Conservation (phyloP, 2,329 filamentous ascomycete genomes). For the Claviceps sp. region DNA sequence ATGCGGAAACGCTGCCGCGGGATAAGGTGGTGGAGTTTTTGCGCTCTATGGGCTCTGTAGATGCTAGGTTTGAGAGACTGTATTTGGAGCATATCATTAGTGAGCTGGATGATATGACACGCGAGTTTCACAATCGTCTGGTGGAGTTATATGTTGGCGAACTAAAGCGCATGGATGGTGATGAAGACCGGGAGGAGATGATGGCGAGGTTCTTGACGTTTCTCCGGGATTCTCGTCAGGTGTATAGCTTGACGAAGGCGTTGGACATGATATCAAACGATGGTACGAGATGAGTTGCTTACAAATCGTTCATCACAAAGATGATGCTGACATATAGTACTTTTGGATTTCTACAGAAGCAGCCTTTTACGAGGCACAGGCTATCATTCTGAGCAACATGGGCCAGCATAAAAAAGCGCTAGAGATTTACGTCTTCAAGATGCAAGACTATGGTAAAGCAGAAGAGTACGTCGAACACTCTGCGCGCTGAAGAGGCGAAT, state of each 20-base stretch:
- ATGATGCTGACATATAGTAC: conserved; percentile 4
- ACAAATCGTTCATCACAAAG: conserved; percentile 3
- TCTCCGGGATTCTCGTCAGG: conserved; percentile 56
- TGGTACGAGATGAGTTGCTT: conserved; percentile 34
- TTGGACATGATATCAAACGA: conserved; percentile 68
- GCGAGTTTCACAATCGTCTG: conserved; percentile 76
- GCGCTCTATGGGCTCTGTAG: conserved; percentile 50
- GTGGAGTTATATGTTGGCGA: conserved; percentile 57
- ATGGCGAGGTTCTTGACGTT: conserved; percentile 60
- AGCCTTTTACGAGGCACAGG: conserved; percentile 76
- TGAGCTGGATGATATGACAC: conserved; percentile 71
- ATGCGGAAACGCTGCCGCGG: conserved; percentile 78
- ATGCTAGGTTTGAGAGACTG: conserved; percentile 56
- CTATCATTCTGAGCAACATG: conserved; percentile 88
- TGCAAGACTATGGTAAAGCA: conserved; percentile 75
- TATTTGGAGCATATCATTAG: conserved; percentile 87
- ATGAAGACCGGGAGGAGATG: conserved; percentile 40
- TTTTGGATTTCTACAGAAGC: conserved; percentile 42
- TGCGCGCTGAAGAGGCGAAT: neutral
- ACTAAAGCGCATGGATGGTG: conserved; percentile 27
- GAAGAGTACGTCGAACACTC: conserved; percentile 56
- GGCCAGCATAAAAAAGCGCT: conserved; percentile 88
- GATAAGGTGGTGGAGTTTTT: conserved; percentile 65
- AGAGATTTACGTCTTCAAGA: conserved; percentile 95
- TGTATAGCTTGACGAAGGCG: conserved; percentile 66